These are phyloP conservation scores for Talaromyces funiculosus DNA, from an alignment of 2,329 filamentous ascomycete species.

Conservation along the genomic window DNA sequence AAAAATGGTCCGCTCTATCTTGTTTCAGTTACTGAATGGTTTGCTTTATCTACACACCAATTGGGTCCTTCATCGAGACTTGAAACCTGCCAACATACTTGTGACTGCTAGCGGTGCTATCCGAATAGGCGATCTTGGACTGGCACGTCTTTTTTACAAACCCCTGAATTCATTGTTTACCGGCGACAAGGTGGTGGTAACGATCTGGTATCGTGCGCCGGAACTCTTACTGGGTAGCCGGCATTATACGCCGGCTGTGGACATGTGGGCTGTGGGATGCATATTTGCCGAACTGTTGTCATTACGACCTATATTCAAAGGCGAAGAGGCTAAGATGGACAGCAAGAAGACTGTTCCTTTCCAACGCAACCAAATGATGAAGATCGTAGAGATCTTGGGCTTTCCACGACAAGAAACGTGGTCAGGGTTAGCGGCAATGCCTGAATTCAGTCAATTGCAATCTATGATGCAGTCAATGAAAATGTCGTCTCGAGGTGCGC, in stretches of 20 bases:
- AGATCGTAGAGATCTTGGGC: slow-evolving; percentile 95
- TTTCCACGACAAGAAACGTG: slow-evolving; percentile 82
- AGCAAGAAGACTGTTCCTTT: slow-evolving; percentile 96
- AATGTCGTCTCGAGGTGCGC: slow-evolving; percentile 32
- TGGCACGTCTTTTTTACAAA: slow-evolving; percentile 90
- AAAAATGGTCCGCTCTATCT: slow-evolving; percentile 81
- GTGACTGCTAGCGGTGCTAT: slow-evolving; percentile 86
- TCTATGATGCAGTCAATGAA: slow-evolving; percentile 36
- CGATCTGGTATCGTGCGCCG: slow-evolving; percentile 96
- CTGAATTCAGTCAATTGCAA: slow-evolving; percentile 71
- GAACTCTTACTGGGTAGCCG: slow-evolving; percentile 85
- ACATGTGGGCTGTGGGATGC: slow-evolving; percentile 96
- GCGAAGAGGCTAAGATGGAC: slow-evolving; percentile 98
- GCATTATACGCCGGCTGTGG: slow-evolving; percentile 96
- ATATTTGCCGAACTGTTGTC: slow-evolving; percentile 94
- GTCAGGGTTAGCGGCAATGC: slow-evolving; percentile 79
- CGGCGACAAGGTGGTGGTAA: slow-evolving; percentile 97
- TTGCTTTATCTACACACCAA: slow-evolving; percentile 92
- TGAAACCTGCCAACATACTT: slow-evolving; percentile 99
- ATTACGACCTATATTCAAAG: slow-evolving; percentile 92
- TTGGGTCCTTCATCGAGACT: slow-evolving; percentile 93
- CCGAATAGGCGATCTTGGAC: slow-evolving; percentile 88
- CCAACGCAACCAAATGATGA: slow-evolving; percentile 97
- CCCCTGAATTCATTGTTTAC: slow-evolving; percentile 85
- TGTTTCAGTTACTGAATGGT: slow-evolving; percentile 93